A percentile compares a stretch with the other conserved stretches of the same genome.
Conservation (phyloP, 2,329 filamentous ascomycete species). For the Phyllosticta citriasiana region DNA sequence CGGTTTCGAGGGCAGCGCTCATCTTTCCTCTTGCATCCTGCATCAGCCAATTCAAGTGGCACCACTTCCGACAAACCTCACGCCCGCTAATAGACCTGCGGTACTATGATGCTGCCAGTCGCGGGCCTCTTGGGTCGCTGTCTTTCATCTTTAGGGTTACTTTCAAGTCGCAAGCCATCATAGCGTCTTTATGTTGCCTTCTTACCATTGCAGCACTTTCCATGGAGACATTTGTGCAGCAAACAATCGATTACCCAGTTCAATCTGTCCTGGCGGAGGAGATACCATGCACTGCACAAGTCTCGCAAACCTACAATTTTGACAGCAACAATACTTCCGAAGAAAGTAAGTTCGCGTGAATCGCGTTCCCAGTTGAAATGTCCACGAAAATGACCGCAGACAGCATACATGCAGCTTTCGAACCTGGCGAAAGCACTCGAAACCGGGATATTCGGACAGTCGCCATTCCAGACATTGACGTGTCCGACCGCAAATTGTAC, state of each 20-base stretch:
- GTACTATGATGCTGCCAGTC: conserved; percentile 16
- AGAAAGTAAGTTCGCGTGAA: no score
- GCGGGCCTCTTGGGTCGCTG: conserved; percentile 12
- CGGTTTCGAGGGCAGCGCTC: conserved; percentile 1
- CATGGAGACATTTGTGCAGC: background rate
- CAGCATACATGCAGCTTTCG: no score
- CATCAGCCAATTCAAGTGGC: conserved; percentile 18
- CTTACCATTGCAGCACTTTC: background rate
- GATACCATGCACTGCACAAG: background rate
- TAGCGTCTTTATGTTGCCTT: background rate
- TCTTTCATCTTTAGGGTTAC: background rate
- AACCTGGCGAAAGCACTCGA: no score
- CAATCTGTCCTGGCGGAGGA: background rate
- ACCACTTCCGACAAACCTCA: conserved; percentile 12
- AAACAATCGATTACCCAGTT: background rate
- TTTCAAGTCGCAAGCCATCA: background rate
- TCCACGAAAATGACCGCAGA: no score
- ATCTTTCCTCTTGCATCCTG: conserved; percentile 12
- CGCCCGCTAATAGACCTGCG: conserved; percentile 13
- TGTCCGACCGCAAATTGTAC: conserved; percentile 14
- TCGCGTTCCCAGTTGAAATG: no score
- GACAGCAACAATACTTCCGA: no score
- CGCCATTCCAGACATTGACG: background rate
- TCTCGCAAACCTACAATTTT: no score
- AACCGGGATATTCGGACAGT: background rate